phyloP scores from a whole-genome alignment of 768 basidiomycete species.

The Lactarius sanguifluus region DNA sequence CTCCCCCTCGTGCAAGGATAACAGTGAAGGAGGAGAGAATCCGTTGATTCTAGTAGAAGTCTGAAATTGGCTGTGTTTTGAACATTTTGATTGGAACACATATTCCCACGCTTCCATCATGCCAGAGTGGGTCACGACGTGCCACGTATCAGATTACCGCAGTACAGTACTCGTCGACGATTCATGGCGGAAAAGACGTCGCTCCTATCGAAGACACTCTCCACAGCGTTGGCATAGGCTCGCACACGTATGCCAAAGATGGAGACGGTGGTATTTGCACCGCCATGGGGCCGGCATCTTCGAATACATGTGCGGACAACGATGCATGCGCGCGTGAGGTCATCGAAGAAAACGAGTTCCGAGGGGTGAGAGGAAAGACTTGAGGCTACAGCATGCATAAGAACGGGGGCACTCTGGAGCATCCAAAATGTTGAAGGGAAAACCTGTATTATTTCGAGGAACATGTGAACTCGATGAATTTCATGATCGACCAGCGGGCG shows the following conservation, averaged over 20 bases:
- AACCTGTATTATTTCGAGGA: too few relatives aligned
- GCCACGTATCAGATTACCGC: not conserved
- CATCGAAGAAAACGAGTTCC: not conserved
- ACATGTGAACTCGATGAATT: too few relatives aligned
- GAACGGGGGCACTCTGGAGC: too few relatives aligned
- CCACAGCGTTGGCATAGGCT: not conserved
- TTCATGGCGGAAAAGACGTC: not conserved
- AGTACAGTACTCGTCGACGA: not conserved
- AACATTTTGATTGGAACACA: not conserved
- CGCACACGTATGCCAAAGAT: not conserved
- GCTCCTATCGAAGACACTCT: not conserved
- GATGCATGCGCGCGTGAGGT: not conserved
- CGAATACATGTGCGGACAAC: constrained; percentile 1
- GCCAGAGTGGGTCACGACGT: not conserved
- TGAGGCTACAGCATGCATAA: not conserved
- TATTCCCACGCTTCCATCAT: not conserved
- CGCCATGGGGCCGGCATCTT: not conserved
- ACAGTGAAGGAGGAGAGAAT: not conserved
- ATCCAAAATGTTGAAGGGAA: too few relatives aligned
- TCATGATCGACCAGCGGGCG: not conserved
- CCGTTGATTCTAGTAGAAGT: not conserved
- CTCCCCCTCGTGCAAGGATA: constrained; percentile 47
- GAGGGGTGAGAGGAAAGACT: not conserved
- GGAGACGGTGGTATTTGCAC: not conserved
- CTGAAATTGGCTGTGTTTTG: not conserved